phyloP scores from a whole-genome alignment of 495 filamentous ascomycete species.

The Terfezia boudieri region DNA sequence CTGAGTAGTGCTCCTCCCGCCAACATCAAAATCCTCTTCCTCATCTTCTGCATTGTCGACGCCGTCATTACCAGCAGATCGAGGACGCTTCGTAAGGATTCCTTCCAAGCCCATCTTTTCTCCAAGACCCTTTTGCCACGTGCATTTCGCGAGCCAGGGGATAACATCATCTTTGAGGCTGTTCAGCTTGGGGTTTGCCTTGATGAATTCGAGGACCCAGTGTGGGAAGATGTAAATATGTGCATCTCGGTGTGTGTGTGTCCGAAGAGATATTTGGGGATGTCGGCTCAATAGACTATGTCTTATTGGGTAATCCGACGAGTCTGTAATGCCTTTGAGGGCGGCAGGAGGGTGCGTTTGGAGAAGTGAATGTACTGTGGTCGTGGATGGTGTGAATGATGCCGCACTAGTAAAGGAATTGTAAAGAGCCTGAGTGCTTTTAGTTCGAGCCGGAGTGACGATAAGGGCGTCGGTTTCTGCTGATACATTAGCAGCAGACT shows the following conservation, averaged over 20 bases:
- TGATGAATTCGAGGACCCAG: slow-evolving; percentile 71
- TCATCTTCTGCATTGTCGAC: slow-evolving; percentile 20
- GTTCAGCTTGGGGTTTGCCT: slow-evolving; percentile 53
- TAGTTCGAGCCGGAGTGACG: background rate
- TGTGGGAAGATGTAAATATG: slow-evolving; percentile 83
- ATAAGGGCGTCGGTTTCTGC: background rate
- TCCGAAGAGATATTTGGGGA: slow-evolving; percentile 51
- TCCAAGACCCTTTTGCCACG: slow-evolving; percentile 63
- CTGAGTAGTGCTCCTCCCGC: slow-evolving; percentile 33
- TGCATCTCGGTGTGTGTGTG: slow-evolving; percentile 52
- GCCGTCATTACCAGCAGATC: slow-evolving; percentile 21
- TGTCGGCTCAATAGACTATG: slow-evolving; percentile 48
- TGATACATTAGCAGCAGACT: background rate
- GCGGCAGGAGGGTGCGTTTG: slow-evolving; percentile 64
- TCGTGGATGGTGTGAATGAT: background rate
- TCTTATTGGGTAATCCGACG: slow-evolving; percentile 40
- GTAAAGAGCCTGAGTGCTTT: background rate
- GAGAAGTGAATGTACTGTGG: slow-evolving; percentile 29
- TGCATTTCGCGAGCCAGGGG: slow-evolving; percentile 84
- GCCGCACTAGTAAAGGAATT: background rate
- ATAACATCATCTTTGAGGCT: slow-evolving; percentile 79
- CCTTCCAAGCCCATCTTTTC: slow-evolving; percentile 52
- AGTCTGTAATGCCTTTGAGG: slow-evolving; percentile 43
- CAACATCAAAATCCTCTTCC: slow-evolving; percentile 30
- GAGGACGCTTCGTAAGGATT: slow-evolving; percentile 27